phyloP scores from a whole-genome alignment of 208 protist species.

The Crithidia mellificae region DNA sequence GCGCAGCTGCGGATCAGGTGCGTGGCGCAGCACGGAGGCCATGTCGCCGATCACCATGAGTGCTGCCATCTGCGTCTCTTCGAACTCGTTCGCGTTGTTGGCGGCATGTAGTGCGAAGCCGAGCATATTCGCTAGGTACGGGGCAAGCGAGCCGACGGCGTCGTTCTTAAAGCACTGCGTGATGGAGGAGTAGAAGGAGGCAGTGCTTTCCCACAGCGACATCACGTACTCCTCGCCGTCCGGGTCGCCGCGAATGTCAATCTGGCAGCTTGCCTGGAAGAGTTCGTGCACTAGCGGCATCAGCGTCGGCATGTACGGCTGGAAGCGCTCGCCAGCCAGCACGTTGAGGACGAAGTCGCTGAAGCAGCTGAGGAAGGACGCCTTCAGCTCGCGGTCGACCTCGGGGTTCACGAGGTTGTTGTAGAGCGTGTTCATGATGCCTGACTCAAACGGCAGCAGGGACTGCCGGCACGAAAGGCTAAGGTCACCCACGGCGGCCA shows the following conservation, averaged over 20 bases:
- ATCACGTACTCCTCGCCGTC: constrained; percentile 85
- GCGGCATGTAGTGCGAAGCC: constrained; percentile 69
- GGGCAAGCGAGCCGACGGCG: constrained; percentile 42
- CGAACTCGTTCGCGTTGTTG: constrained; percentile 42
- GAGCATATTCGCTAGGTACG: constrained; percentile 74
- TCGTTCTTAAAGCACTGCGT: constrained; percentile 76
- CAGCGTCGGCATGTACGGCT: constrained; percentile 83
- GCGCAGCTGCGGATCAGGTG: constrained; percentile 43
- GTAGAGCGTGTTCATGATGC: constrained; percentile 87
- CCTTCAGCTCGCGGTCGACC: constrained; percentile 94
- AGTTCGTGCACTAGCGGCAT: constrained; percentile 76
- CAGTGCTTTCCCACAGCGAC: constrained; percentile 72
- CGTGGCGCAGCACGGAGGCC: constrained; percentile 67
- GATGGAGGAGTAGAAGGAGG: constrained; percentile 75
- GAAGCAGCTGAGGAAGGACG: constrained; percentile 91
- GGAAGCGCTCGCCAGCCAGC: constrained; percentile 76
- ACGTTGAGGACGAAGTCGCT: constrained; percentile 96
- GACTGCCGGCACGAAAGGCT: constrained; percentile 71
- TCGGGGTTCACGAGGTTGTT: constrained; percentile 66
- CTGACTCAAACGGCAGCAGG: constrained; percentile 72
- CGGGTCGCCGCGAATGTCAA: constrained; percentile 69
- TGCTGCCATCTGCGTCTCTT: constrained; percentile 60
- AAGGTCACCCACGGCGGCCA: constrained; percentile 95
- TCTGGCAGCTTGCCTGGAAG: constrained; percentile 60
- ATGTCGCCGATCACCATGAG: constrained; percentile 85